Evolutionary conservation across 495 filamentous ascomycete genomes (phyloP).

Genomic region (Neurospora sp.): DNA sequence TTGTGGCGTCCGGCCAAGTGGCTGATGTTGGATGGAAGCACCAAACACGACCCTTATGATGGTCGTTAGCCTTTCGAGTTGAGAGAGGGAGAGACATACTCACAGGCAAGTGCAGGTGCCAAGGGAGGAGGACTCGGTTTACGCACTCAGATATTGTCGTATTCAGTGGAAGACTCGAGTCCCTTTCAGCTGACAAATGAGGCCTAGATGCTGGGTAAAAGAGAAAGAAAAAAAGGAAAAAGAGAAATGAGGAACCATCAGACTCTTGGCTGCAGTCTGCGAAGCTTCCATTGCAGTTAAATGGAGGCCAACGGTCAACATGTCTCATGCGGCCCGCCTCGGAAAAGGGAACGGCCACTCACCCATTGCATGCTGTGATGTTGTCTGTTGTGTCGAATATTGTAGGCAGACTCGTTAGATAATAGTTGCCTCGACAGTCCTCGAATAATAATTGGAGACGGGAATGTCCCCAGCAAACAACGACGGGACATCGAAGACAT

Average conservation of each 20-base stretch:
- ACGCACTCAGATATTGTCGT: background rate
- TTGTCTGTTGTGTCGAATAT: background rate
- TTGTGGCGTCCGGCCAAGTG: background rate
- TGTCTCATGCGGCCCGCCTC: background rate
- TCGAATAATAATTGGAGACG: background rate
- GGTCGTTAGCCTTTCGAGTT: background rate
- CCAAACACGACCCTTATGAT: background rate
- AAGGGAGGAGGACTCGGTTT: background rate
- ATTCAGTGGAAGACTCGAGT: background rate
- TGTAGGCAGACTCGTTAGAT: background rate
- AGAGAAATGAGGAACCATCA: background rate
- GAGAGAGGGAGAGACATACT: background rate
- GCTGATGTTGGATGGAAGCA: background rate
- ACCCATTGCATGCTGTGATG: background rate
- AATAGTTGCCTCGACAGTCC: background rate
- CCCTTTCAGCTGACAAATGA: background rate
- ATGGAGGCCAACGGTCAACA: background rate
- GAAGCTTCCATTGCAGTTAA: background rate
- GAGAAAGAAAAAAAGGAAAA: background rate
- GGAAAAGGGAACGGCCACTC: background rate
- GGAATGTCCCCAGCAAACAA: background rate
- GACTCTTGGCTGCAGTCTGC: background rate
- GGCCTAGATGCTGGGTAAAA: background rate
- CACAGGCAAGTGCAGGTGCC: background rate
- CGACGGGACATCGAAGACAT: background rate